These are phyloP conservation scores for Coemansia sp. DNA, from an alignment of 192 early-diverging fungal species.

Conservation along the genomic window DNA sequence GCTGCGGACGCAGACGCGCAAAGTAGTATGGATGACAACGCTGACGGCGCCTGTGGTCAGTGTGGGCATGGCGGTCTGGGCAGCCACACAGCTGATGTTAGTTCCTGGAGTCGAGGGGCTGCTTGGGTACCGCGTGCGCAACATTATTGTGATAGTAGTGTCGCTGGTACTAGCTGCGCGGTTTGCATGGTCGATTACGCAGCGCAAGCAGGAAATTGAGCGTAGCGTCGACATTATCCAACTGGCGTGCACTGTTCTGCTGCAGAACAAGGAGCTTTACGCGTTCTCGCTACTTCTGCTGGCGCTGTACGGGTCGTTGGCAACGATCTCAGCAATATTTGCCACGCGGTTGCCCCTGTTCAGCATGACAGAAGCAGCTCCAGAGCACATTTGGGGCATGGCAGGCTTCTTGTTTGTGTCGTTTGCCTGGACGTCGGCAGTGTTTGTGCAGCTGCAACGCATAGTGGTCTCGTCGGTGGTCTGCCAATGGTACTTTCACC, in stretches of 20 bases:
- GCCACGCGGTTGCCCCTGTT: conserved; percentile 36
- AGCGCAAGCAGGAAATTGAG: conserved; percentile 38
- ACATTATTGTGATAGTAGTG: conserved; percentile 21
- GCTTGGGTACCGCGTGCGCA: conserved; percentile 37
- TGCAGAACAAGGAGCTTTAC: conserved; percentile 40
- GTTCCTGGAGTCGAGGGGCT: conserved; percentile 32
- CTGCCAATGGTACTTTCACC: conserved; percentile 53
- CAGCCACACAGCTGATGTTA: conserved; percentile 24
- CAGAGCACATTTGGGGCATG: conserved; percentile 17
- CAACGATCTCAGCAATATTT: conserved; percentile 27
- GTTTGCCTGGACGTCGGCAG: conserved; percentile 47
- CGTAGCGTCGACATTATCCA: conserved; percentile 38
- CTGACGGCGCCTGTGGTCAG: conserved; percentile 43
- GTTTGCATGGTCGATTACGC: conserved; percentile 39
- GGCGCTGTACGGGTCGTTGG: conserved; percentile 37
- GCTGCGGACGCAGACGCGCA: conserved; percentile 43
- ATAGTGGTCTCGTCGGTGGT: conserved; percentile 38
- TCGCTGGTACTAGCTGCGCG: conserved; percentile 40
- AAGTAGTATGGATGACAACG: conserved; percentile 48
- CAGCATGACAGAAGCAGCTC: not conserved
- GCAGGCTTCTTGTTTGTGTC: conserved; percentile 24
- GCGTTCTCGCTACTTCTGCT: conserved; percentile 45
- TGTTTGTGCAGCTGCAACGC: conserved; percentile 47
- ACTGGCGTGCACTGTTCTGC: conserved; percentile 35
- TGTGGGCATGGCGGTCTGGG: conserved; percentile 41